phyloP scores from a whole-genome alignment of 2,329 filamentous ascomycete genomes.

The Thelonectria discophora region DNA sequence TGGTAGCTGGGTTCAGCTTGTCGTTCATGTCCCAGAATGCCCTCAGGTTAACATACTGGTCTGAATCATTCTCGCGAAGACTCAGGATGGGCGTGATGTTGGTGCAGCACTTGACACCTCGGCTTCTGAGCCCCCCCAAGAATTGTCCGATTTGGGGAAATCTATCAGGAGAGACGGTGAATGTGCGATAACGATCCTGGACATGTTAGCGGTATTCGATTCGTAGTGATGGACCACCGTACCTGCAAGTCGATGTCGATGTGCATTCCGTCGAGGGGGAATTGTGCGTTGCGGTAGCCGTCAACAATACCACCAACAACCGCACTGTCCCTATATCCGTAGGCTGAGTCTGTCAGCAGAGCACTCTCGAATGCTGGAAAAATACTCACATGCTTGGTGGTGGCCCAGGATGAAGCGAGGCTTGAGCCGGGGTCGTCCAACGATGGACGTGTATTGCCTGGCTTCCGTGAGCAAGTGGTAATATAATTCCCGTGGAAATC shows the following conservation, averaged over 20 bases:
- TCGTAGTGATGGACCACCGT: neutral
- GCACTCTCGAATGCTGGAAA: neutral
- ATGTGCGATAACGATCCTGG: conserved; percentile 14
- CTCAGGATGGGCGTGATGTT: conserved; percentile 13
- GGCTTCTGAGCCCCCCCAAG: neutral
- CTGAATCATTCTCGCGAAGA: neutral
- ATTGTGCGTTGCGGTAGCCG: conserved; percentile 1
- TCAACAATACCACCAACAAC: neutral
- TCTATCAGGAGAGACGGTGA: conserved; percentile 11
- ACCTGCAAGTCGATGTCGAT: conserved; percentile 16
- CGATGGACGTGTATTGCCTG: conserved; percentile 10
- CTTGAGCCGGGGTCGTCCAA: conserved; percentile 8
- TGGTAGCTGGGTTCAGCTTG: conserved; percentile 6
- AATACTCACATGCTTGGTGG: conserved; percentile 10
- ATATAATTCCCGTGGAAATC: neutral
- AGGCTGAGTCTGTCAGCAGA: neutral
- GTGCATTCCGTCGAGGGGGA: conserved; percentile 14
- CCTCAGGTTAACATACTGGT: neutral
- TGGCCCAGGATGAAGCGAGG: conserved; percentile 10
- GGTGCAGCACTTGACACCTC: conserved; percentile 14
- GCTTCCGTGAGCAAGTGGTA: neutral
- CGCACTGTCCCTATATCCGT: neutral
- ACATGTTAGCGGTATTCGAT: neutral
- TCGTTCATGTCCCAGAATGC: conserved; percentile 7
- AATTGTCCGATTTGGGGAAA: neutral